Base-by-base conservation (phyloP, 257 asterid genomes). In the Gentiana straminea region DNA sequence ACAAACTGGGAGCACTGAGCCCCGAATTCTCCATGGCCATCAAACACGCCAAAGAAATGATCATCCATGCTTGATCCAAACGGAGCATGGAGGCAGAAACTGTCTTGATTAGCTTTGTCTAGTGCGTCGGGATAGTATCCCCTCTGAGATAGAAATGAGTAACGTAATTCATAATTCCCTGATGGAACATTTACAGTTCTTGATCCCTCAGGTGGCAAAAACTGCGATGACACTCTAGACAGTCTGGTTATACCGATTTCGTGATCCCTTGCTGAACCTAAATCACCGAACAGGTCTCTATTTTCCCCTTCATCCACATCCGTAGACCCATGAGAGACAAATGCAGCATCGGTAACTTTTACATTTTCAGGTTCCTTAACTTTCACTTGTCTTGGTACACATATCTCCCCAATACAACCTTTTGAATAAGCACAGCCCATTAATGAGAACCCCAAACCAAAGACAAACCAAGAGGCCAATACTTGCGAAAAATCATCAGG, bases 41-140 rank as follows among this genome's bases (percentile, higher is more conserved):
- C 96, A 70, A 91, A 91, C 65, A 91, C 98, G 47, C 98, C 98
- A 56, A 91, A 91, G 68, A 91, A 84, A 75, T 91, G 81, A 66
- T 84, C 95, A 38, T 84, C 84, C 13, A 61, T 77, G 43, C 75
- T 81, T n/a, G 82, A 65, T 64, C 98, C 98, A 67, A 91, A 86
- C 2, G 98, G 96, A 59, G 94, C 84, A 62, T 84, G 94, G 60
- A 91, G 82, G 80, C 94, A 86, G 57, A 84, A 91, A 79, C 96
- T 91, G 63, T 91, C 98, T 62, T 91, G 98, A 77, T 91, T 91
- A 53, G 92, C 89, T 68, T 91, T 91, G 73, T 91, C 96, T 53
- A 91, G 94, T 13, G 95, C 95, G 79, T 91, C 98, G 5, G 98
- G 98, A 62, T 91, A 91, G 72, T 86, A 91, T 6, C 98, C 98